Evolutionary conservation across 2,329 filamentous ascomycete genomes (phyloP).

Genomic region (Beauveria asiatica): DNA sequence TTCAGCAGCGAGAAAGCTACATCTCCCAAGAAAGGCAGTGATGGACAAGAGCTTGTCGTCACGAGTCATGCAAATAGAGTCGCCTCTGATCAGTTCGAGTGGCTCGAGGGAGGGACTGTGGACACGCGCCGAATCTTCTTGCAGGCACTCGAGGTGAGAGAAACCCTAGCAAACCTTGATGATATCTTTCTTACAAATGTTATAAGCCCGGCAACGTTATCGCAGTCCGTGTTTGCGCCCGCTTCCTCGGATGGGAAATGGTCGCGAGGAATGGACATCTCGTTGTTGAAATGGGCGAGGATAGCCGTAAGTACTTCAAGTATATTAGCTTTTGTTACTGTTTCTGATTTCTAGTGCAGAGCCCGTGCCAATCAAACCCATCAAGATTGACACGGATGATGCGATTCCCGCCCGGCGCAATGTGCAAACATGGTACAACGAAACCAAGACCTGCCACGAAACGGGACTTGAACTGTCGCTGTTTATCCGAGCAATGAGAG

Average conservation of each 20-base stretch:
- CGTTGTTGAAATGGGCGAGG: conserved; percentile 9
- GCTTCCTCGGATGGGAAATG: conserved; percentile 7
- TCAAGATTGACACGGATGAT: background rate
- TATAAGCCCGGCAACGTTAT: conserved; percentile 12
- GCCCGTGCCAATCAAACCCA: background rate
- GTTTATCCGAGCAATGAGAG: background rate
- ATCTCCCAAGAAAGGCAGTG: background rate
- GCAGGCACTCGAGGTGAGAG: conserved; percentile 4
- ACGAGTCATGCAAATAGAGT: conserved; percentile 9
- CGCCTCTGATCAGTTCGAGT: background rate
- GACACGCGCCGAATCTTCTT: conserved; percentile 6
- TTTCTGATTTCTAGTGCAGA: background rate
- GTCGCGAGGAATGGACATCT: conserved; percentile 6
- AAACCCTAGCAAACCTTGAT: background rate
- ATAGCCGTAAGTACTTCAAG: background rate
- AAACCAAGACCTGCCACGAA: background rate
- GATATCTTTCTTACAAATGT: background rate
- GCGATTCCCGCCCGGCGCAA: background rate
- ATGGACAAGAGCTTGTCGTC: conserved; percentile 3
- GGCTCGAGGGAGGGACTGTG: conserved; percentile 7
- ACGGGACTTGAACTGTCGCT: background rate
- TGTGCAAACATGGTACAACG: background rate
- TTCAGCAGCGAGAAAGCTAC: background rate
- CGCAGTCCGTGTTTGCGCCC: conserved; percentile 12
- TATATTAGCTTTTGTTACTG: too few relatives aligned